A percentile compares a stretch with the other conserved stretches of the same genome.
These are phyloP conservation scores for Aspergillus novoparasiticus DNA, from an alignment of 2,329 filamentous ascomycete species.

Conservation along the genomic window DNA sequence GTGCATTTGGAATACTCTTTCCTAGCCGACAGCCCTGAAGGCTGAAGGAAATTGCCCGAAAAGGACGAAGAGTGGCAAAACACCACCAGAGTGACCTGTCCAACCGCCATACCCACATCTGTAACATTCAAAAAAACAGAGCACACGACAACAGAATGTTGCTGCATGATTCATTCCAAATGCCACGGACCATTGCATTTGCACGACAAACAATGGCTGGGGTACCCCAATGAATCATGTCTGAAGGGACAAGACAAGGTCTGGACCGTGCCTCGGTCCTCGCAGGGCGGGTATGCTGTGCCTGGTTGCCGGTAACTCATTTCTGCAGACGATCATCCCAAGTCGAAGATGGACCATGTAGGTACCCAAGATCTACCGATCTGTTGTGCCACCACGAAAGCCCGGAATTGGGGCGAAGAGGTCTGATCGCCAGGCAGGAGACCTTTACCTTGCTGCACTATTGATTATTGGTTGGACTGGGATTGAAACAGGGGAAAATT, in stretches of 20 bases:
- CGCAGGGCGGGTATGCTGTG: conserved; percentile 4
- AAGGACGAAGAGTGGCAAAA: not conserved
- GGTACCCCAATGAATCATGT: not conserved
- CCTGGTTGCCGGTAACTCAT: not conserved
- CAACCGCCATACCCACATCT: not conserved
- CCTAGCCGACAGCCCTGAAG: not conserved
- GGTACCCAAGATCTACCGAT: conserved; percentile 3
- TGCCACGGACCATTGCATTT: conserved; percentile 5
- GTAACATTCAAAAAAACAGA: not conserved
- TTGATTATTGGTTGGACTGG: conserved; percentile 6
- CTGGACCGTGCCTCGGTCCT: conserved; percentile 4
- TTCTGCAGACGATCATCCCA: conserved; percentile 2
- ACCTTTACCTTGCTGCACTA: conserved; percentile 4
- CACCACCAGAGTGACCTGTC: conserved; percentile 1
- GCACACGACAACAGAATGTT: not conserved
- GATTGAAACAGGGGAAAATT: not conserved
- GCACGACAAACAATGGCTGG: not conserved
- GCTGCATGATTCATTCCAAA: conserved; percentile 3
- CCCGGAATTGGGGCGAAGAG: conserved; percentile 2
- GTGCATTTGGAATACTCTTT: not conserved
- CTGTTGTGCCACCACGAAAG: conserved; percentile 6
- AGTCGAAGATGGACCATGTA: not conserved
- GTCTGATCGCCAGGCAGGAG: conserved; percentile 8
- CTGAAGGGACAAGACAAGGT: not conserved
- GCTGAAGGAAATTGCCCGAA: not conserved